Conservation (phyloP, 176 grass and related monocot genomes). For the Hyparrhenia diplandra region DNA sequence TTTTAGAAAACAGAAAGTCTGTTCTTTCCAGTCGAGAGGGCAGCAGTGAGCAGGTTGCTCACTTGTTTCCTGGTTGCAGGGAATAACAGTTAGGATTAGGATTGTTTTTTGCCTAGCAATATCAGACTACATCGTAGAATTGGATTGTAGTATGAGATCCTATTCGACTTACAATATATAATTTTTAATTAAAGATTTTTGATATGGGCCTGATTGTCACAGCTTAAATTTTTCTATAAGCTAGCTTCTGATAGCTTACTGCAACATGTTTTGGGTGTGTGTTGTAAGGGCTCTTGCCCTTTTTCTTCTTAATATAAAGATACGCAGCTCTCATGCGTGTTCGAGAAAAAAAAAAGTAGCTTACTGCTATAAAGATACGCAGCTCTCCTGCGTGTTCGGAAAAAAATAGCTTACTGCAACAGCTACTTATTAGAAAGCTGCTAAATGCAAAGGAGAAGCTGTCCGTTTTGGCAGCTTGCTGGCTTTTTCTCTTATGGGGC, state of each 20-base stretch:
- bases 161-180: background rate
- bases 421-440: background rate
- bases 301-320: no score
- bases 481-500: background rate
- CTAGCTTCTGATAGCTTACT: background rate
- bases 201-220: background rate
- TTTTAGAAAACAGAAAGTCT: conserved; percentile 29
- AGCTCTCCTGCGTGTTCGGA: no score
- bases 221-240: background rate
- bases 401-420: no score
- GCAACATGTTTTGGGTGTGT: no score
- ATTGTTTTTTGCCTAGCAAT: background rate
- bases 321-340: no score
- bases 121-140: background rate
- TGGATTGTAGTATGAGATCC: background rate
- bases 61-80: no score
- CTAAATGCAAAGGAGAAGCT: background rate
- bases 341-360: no score
- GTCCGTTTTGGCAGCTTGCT: background rate
- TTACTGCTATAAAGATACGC: no score
- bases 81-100: no score
- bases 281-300: no score
- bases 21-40: conserved; percentile 14
- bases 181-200: background rate
- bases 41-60: no score